Conservation (phyloP, 257 asterid species). For the Gynochthodes officinalis region DNA sequence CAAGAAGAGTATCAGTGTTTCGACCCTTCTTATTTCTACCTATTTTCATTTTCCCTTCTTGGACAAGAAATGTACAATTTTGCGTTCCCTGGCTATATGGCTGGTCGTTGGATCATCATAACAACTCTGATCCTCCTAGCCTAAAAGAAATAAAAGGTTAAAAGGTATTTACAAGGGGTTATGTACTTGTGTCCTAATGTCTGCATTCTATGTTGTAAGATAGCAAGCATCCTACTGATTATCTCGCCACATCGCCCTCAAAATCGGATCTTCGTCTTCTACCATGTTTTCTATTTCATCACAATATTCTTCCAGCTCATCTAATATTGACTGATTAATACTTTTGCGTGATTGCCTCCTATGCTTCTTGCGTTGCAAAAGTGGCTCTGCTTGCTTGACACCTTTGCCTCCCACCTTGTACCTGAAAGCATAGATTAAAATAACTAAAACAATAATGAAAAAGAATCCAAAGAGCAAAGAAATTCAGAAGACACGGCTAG, state of each 20-base stretch:
- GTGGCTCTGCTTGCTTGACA: conserved; percentile 82
- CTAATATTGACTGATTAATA: conserved; percentile 73
- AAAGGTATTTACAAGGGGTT: neutral
- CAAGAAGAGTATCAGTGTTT: too few relatives aligned
- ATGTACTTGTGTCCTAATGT: neutral
- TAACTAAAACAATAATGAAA: neutral
- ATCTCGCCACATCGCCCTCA: conserved; percentile 43
- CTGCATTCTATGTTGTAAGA: too few relatives aligned
- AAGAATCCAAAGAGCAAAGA: neutral
- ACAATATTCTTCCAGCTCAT: conserved; percentile 63
- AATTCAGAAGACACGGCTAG: neutral
- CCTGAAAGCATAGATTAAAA: conserved; percentile 31
- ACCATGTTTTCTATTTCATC: conserved; percentile 48
- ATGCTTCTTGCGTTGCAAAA: conserved; percentile 80
- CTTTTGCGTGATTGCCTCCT: conserved; percentile 88
- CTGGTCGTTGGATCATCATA: neutral
- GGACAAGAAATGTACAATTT: neutral
- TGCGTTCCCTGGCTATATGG: neutral
- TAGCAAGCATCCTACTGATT: conserved; percentile 16
- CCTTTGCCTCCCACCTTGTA: conserved; percentile 76
- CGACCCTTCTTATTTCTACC: neutral
- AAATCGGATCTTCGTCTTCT: conserved; percentile 38
- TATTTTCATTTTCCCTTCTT: too few relatives aligned
- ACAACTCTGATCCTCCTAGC: neutral
- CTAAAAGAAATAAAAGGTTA: conserved; percentile 8